Percentiles rank a stretch among this genome's conserved stretches.
These are phyloP conservation scores for Phytophthora hybrid DNA, from an alignment of 352 stramenopile species.

Conservation along the genomic window DNA sequence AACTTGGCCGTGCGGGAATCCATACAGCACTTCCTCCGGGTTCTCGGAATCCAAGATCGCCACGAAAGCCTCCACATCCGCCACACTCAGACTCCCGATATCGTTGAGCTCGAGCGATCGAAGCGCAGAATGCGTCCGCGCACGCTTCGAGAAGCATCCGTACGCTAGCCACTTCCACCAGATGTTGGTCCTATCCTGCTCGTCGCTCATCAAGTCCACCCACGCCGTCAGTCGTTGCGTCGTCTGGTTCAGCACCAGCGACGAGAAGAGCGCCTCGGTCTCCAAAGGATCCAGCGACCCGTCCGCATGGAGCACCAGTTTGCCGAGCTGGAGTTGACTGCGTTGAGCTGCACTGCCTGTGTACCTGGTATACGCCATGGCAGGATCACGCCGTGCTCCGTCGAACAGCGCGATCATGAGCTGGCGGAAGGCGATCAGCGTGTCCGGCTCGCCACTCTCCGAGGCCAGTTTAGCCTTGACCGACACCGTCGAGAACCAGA, in stretches of 20 bases:
- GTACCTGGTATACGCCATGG: constrained; percentile 15
- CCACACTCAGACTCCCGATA: constrained; percentile 5
- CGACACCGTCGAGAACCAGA: constrained; percentile 28
- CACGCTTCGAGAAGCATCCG: constrained; percentile 29
- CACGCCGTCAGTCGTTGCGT: constrained; percentile 16
- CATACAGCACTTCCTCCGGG: constrained; percentile 24
- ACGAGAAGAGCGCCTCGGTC: constrained; percentile 20
- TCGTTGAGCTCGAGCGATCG: constrained; percentile 13
- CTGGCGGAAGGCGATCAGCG: constrained; percentile 21
- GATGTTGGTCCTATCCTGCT: neutral
- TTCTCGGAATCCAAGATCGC: constrained; percentile 15
- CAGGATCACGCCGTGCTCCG: neutral
- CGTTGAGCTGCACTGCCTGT: neutral
- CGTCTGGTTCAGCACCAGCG: constrained; percentile 26
- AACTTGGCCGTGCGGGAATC: constrained; percentile 14
- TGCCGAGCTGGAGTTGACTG: constrained; percentile 17
- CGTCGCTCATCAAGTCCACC: neutral
- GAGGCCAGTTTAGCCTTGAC: constrained; percentile 10
- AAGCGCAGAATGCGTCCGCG: constrained; percentile 4
- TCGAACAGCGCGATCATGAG: constrained; percentile 26
- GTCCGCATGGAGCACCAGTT: constrained; percentile 10
- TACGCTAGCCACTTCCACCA: constrained; percentile 36
- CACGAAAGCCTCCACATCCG: constrained; percentile 25
- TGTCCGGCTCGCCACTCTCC: constrained; percentile 5
- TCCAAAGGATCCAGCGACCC: constrained; percentile 1